These are phyloP conservation scores for Carex myosuroides DNA, from an alignment of 176 grass and related monocot genomes.

Conservation along the genomic window DNA sequence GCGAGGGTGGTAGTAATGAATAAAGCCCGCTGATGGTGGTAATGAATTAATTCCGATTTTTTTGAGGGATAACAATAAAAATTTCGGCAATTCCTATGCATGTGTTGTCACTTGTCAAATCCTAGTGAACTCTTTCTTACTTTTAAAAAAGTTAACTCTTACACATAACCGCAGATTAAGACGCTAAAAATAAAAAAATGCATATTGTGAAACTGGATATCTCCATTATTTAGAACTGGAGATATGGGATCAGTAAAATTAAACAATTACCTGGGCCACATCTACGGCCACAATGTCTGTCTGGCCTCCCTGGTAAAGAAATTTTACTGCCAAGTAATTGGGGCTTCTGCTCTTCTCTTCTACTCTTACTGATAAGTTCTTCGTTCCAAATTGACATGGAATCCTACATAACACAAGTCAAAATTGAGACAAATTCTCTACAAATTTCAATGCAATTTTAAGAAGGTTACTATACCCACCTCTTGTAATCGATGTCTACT, in stretches of 20 bases:
- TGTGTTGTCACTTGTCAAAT: background rate
- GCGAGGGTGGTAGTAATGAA: too few species aligned
- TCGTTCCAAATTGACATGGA: conserved; percentile 56
- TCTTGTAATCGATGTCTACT: conserved; percentile 75
- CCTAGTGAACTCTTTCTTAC: background rate
- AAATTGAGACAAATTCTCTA: conserved; percentile 11
- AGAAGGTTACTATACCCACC: conserved; percentile 20
- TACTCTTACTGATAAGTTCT: conserved; percentile 67
- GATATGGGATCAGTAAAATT: background rate
- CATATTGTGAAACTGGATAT: background rate
- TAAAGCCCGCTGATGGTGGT: too few species aligned
- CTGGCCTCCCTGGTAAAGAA: conserved; percentile 90
- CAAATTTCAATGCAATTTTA: background rate
- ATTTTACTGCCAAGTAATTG: conserved; percentile 46
- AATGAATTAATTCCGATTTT: too few species aligned
- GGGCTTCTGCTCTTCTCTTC: conserved; percentile 43
- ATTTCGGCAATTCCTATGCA: background rate
- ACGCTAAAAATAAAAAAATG: background rate
- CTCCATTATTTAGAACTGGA: background rate
- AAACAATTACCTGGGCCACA: conserved; percentile 54
- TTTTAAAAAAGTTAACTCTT: too few species aligned
- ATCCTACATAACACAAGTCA: conserved; percentile 35
- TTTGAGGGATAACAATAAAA: too few species aligned
- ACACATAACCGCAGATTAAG: too few species aligned
- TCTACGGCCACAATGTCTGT: conserved; percentile 93